Percentiles rank a stretch among this genome's conserved stretches.
phyloP scores from a whole-genome alignment of 768 basidiomycete genomes.

The Lactarius hengduanensis region DNA sequence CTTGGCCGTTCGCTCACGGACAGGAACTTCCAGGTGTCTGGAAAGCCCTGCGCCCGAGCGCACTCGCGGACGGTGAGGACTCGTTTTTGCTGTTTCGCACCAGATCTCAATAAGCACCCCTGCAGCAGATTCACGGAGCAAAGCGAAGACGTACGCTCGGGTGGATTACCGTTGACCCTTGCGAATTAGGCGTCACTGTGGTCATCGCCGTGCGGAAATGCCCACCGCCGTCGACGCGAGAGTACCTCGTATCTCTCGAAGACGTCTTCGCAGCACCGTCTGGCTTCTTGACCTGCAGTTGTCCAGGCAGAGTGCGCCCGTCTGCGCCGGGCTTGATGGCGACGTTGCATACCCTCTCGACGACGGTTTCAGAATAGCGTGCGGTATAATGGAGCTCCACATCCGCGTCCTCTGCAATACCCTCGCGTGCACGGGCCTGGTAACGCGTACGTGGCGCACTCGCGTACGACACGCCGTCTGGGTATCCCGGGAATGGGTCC shows the following conservation, averaged over 20 bases:
- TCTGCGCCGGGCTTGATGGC: conserved; percentile 52
- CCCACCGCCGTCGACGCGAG: conserved; percentile 50
- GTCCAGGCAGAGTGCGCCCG: conserved; percentile 30
- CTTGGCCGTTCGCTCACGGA: conserved; percentile 42
- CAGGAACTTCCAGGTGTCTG: conserved; percentile 63
- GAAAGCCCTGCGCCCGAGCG: conserved; percentile 77
- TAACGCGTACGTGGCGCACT: conserved; percentile 45
- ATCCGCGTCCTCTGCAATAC: conserved; percentile 31
- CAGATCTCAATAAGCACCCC: background rate
- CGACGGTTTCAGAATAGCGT: conserved; percentile 39
- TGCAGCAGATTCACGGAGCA: background rate
- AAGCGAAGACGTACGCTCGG: conserved; percentile 40
- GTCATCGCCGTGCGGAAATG: conserved; percentile 70
- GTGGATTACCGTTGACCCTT: conserved; percentile 46
- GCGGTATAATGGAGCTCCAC: conserved; percentile 60
- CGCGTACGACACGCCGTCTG: conserved; percentile 43
- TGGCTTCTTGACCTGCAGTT: background rate
- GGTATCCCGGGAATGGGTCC: conserved; percentile 46
- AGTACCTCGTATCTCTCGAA: conserved; percentile 40
- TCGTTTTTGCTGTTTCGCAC: conserved; percentile 58
- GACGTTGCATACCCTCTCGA: conserved; percentile 58
- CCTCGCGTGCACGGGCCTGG: conserved; percentile 42
- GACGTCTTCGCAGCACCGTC: too few species aligned
- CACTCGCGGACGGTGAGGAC: conserved; percentile 40
- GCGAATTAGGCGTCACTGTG: conserved; percentile 47